These are phyloP conservation scores for Fusarium fracticaudum DNA, from an alignment of 2,329 filamentous ascomycete species.

Conservation along the genomic window DNA sequence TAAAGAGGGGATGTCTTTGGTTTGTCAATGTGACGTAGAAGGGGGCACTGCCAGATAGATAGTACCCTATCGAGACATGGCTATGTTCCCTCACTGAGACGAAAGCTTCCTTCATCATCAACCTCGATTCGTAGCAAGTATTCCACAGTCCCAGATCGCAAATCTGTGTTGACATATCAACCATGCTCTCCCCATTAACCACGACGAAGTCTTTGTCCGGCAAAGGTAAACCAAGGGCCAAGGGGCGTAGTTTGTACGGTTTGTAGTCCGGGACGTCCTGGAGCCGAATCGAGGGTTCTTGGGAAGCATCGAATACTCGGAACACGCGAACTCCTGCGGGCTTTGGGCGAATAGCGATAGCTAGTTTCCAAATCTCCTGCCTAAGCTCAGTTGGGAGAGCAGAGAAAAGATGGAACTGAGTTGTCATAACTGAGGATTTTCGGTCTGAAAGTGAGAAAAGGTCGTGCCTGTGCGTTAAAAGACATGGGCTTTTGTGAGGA, in stretches of 20 bases:
- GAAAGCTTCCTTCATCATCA: not conserved
- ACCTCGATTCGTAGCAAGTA: not conserved
- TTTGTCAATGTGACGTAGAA: not conserved
- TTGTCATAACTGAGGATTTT: not conserved
- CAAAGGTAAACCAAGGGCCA: not conserved
- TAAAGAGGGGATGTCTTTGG: not conserved
- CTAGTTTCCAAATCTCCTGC: not conserved
- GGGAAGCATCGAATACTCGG: not conserved
- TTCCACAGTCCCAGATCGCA: not conserved
- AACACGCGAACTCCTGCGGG: not conserved
- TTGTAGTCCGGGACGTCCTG: not conserved
- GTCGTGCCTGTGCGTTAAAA: too few species aligned
- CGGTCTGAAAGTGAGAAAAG: too few species aligned
- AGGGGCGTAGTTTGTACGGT: rapidly evolving
- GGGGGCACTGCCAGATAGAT: not conserved
- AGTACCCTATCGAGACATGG: not conserved
- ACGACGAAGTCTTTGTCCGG: rapidly evolving
- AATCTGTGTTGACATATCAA: not conserved
- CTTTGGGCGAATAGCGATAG: not conserved
- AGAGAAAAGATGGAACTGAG: not conserved
- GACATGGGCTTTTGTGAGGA: not conserved
- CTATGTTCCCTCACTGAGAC: rapidly evolving
- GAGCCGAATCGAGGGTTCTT: not conserved
- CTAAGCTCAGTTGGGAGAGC: not conserved
- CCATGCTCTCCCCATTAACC: rapidly evolving